Base-by-base conservation (phyloP, 768 basidiomycete genomes). In the Tylopilus felleus region DNA sequence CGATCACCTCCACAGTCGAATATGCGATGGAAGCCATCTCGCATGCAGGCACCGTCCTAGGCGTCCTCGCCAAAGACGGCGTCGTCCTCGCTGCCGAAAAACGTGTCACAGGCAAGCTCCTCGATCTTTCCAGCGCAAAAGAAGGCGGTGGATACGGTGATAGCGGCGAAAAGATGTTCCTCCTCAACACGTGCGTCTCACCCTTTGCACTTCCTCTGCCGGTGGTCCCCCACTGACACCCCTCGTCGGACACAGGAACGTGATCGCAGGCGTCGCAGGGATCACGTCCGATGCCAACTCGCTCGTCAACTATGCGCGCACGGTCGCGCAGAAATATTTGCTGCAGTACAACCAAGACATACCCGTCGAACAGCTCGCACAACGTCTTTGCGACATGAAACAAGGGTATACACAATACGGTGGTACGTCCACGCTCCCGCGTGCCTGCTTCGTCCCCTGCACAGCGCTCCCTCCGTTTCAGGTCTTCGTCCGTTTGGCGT, bases 21-120 rank as follows among this genome's bases (percentile, higher is more conserved):
- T 99, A 99, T 82, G 96, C 96, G 41, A 97, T 98, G 93, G 97
- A 98, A 70, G 93, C 94, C 54, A 98, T 98, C 78, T 97, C 94
- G 27, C 90, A 94, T 65, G 93, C 93, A 19, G 92, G 92, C 50
- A 90, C 93, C 39, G 93, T 96, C 42, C 82, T 96, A n/a, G 93
- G 92, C 39, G 87, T 95, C 52, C 80, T 95, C 27, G 92, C 93
- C 27, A 88, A 84, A 62, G 90, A 94, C 58, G 94, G 94, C 1
- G 89, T 96, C 17, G 91, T 96, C 9, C 78, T 96, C 3, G 94
- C 91, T 0, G 94, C 89, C 7, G 91, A 99, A 81, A 96, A 96
- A 82, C 97, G 96, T 74, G 94, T 98, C 28, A 98, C 97, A 0
- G 94, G 94, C 41, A 99, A 98, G 74, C 85, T 98, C 33, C 81